These are phyloP conservation scores for Ailanthus altissimus DNA, from an alignment of 345 rosid genomes.

Conservation along the genomic window DNA sequence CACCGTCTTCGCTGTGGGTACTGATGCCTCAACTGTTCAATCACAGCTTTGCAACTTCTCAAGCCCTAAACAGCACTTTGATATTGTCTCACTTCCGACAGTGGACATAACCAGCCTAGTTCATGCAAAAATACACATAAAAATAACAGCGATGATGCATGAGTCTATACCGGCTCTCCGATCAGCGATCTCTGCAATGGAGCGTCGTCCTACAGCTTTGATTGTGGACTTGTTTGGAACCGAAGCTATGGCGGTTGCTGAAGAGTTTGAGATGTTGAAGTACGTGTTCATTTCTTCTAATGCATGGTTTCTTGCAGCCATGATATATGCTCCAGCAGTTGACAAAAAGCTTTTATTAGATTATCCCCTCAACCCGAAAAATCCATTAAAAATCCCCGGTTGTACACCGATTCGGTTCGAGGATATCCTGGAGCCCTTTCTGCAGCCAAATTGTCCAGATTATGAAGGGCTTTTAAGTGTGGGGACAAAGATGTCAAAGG, in stretches of 20 bases:
- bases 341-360: slow-evolving; percentile 26
- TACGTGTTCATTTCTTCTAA: slow-evolving; percentile 42
- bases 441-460: slow-evolving; percentile 25
- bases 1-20: slow-evolving; percentile 32
- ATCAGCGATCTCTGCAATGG: slow-evolving; percentile 19
- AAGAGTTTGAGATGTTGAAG: slow-evolving; percentile 49
- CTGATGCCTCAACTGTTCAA: slow-evolving; percentile 22
- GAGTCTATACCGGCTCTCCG: slow-evolving; percentile 24
- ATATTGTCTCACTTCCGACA: slow-evolving; percentile 28
- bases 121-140: not conserved
- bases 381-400: slow-evolving; percentile 50
- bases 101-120: slow-evolving; percentile 29
- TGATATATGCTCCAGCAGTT: slow-evolving; percentile 29
- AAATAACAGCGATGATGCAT: slow-evolving; percentile 21
- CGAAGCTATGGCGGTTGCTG: slow-evolving; percentile 44
- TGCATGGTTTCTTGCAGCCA: slow-evolving; percentile 47
- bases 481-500: slow-evolving; percentile 34
- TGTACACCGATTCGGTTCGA: slow-evolving; percentile 47
- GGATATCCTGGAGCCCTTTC: slow-evolving; percentile 42
- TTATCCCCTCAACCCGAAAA: slow-evolving; percentile 22
- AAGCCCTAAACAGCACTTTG: not conserved
- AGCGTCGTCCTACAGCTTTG: slow-evolving; percentile 32
- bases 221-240: slow-evolving; percentile 53
- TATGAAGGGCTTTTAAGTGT: slow-evolving; percentile 17
- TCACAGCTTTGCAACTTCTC: slow-evolving; percentile 20